Conservation (phyloP, 116 monocot genomes). For the Cymodocea nodosa region DNA sequence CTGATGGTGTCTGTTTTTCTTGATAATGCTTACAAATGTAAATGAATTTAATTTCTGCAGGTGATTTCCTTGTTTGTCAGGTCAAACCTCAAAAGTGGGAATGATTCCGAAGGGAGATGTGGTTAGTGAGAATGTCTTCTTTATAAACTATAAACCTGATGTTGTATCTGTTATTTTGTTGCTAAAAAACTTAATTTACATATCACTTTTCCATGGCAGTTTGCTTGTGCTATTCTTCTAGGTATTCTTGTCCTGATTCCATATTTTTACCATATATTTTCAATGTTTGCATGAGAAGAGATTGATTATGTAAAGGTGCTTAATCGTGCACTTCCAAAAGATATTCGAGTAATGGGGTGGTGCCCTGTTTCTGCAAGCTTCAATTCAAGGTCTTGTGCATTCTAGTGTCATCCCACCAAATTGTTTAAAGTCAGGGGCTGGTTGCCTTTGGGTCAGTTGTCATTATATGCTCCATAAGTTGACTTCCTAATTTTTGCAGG, state of each 20-base stretch:
- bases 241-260: not conserved
- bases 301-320: slow-evolving; percentile 91
- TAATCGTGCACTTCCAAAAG: slow-evolving; percentile 74
- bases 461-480: not conserved
- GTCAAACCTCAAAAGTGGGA: slow-evolving; percentile 40
- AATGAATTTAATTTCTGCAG: slow-evolving; percentile 25
- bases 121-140: slow-evolving; percentile 11
- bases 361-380: slow-evolving; percentile 51
- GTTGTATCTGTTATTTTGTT: not conserved
- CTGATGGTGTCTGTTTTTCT: too few species aligned
- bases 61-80: slow-evolving; percentile 78
- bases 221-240: not conserved
- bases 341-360: slow-evolving; percentile 89
- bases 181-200: not conserved
- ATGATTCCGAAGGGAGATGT: slow-evolving; percentile 15
- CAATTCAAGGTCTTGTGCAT: slow-evolving; percentile 49
- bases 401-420: not conserved
- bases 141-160: not conserved
- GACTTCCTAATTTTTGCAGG: slow-evolving; percentile 25
- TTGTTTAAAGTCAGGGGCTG: not conserved
- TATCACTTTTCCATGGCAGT: too few species aligned
- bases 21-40: too few species aligned
- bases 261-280: not conserved
- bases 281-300: slow-evolving; percentile 34
- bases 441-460: not conserved